Evolutionary conservation across 2,329 filamentous ascomycete genomes (phyloP), one percentile per base, ranked within the genome.

Genomic region (Bertia moriformis): DNA sequence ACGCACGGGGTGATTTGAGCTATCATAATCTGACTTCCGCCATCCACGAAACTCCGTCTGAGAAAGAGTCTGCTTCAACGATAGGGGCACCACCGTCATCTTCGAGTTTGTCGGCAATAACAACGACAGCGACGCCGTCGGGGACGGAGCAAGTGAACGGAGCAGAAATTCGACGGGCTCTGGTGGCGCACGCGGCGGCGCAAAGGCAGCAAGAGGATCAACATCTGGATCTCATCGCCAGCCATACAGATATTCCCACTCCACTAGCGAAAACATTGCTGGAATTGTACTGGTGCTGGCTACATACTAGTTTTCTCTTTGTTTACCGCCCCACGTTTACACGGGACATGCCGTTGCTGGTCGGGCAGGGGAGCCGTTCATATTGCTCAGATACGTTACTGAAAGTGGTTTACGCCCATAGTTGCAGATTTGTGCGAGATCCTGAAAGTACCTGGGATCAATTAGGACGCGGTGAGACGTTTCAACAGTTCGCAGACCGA

Each of bases 271-370:
- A 37, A 18, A 30, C 22, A 32, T 30, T 40, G 2, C 19, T 40
- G 15, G 29, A 40, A 14, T 22, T 15, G 7, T 36, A 40, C 30
- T 40, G 39, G 39, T 40, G 39, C 29, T 40, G 39, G 39, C 39
- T 32, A 18, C 39, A 40, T n/a, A 24, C 30, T 14, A 15, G 30
- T 14, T 32, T 35, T 20, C 30, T 40, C 18, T 27, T 40, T 10
- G 7, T 40, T 10, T 40, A 32, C 39, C 27, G 29, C n/a, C 30
- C 18, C 14, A 14, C 35, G 7, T 40, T 40, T 18, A 36, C 36
- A 30, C 22, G 39, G 18, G 22, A 27, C n/a, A n/a, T n/a, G n/a
- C n/a, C n/a, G n/a, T 27, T 27, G n/a, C 22, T 27, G 7, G n/a
- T n/a, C n/a, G n/a, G n/a, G n/a, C 22, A 27, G 22, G 7, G 7